Conservation (phyloP, 805 yeast species). For the Sugiyamaella americana region DNA sequence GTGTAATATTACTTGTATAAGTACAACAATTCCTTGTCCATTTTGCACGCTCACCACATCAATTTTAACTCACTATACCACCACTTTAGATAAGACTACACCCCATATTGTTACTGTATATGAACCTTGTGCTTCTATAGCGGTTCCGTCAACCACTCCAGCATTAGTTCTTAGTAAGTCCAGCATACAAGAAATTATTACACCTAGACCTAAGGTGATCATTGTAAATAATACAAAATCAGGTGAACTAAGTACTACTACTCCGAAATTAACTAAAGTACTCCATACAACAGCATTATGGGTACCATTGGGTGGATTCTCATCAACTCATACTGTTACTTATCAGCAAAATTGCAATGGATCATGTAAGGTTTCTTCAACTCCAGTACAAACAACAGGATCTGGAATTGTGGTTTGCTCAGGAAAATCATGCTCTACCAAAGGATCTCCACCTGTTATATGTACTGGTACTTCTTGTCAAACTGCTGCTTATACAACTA, state of each 20-base stretch:
- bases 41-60: slow-evolving; percentile 11
- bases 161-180: not conserved
- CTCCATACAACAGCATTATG: not conserved
- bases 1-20: slow-evolving; percentile 5
- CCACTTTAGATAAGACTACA: not conserved
- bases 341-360: no score
- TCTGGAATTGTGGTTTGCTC: not conserved
- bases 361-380: not conserved
- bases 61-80: slow-evolving; percentile 1
- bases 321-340: not conserved
- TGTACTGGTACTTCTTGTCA: not conserved
- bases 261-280: no score
- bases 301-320: not conserved
- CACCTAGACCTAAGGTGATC: not conserved
- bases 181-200: not conserved
- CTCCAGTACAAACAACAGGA: not conserved
- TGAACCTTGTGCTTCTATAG: slow-evolving; percentile 7
- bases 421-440: not conserved
- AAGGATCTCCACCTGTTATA: not conserved
- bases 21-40: slow-evolving; percentile 9
- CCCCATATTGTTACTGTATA: slow-evolving; percentile 8
- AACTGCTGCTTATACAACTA: not conserved
- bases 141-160: slow-evolving; percentile 8
- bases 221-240: not conserved
- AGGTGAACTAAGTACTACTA: not conserved